A percentile compares a stretch with the other conserved stretches of the same genome.
These are phyloP conservation scores for Arthrobotrys sinensis DNA, from an alignment of 2,329 filamentous ascomycete species.

Conservation along the genomic window DNA sequence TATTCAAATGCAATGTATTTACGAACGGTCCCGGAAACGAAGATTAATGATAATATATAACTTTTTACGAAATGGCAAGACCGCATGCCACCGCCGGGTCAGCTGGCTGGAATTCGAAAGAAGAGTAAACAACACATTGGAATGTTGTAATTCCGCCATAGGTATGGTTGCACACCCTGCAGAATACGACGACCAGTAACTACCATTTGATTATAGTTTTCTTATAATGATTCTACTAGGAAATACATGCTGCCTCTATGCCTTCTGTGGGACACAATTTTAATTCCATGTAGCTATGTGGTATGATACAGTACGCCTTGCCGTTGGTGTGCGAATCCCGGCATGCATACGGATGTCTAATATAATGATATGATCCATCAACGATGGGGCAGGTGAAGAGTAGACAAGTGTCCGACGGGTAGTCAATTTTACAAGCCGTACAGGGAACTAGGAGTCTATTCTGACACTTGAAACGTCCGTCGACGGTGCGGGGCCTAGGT, in stretches of 20 bases:
- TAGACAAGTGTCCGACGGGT: slow-evolving; percentile 33
- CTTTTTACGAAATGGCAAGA: no score
- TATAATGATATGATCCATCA: slow-evolving; percentile 6
- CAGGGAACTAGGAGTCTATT: background rate
- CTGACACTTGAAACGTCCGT: background rate
- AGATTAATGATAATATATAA: background rate
- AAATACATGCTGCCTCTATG: background rate
- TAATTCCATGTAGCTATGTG: no score
- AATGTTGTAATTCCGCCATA: background rate
- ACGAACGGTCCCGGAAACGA: background rate
- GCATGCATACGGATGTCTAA: background rate
- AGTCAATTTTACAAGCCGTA: background rate
- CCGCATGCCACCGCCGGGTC: no score
- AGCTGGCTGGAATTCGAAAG: no score
- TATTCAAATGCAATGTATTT: no score
- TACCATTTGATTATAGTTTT: no score
- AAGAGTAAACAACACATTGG: background rate
- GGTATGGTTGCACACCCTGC: no score
- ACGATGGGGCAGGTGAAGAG: slow-evolving; percentile 22
- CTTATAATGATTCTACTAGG: no score
- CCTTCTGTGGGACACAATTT: background rate
- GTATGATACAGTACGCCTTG: no score
- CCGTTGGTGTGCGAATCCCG: no score
- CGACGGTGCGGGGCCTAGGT: background rate
- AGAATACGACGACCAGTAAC: no score